Evolutionary conservation across 1,284 basidiomycete species (phyloP), one percentile per base, ranked within the genome.

Genomic region (Leccinum huronense): DNA sequence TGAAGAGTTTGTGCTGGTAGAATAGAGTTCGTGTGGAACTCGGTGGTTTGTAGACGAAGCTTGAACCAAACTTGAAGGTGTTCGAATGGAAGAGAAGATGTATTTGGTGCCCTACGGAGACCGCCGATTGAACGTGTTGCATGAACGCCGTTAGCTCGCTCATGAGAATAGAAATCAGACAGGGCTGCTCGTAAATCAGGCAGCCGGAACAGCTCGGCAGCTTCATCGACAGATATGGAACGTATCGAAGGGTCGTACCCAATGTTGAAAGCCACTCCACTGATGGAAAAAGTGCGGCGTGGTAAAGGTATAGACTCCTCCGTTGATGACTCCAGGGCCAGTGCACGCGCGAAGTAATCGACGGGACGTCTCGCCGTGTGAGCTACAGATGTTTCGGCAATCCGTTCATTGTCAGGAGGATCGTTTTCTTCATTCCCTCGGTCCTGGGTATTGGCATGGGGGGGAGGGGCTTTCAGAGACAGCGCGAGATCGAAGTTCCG

Each of bases 1-100:
- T n/a, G n/a, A 33, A 57, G 55, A 5, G 55, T 57, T 57, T 57
- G 55, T n/a, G 55, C 33, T 5, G 33, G 55, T 36, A 57, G 33
- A 9, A 57, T 38, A 3, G 56, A 57, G 31, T 57, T 14, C 9
- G 34, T 57, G 56, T 57, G 55, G 55, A 57, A 57, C 8, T 55
- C 30, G 14, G 53, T 55, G 11, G 53, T 55, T 8, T 55, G 53
- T 9, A 55, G 30, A 4, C 54, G n/a, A 14, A 55, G 11, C 54
- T 55, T 55, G 14, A 55, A 55, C 31, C 54, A 55, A 8, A 55
- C 30, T 33, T 55, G 54, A 33, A 55, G n/a, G n/a, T 33, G 13
- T 55, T 55, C 31, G 31, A 55, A 55, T 31, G 30, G 53, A n/a
- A 55, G 53, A 30, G 13, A 14, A 6, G 53, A 13, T 3, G 30